Evolutionary conservation across 805 yeast species (phyloP), one percentile per base, ranked within the genome.

Genomic region (Cyberlindnera mycetangii): DNA sequence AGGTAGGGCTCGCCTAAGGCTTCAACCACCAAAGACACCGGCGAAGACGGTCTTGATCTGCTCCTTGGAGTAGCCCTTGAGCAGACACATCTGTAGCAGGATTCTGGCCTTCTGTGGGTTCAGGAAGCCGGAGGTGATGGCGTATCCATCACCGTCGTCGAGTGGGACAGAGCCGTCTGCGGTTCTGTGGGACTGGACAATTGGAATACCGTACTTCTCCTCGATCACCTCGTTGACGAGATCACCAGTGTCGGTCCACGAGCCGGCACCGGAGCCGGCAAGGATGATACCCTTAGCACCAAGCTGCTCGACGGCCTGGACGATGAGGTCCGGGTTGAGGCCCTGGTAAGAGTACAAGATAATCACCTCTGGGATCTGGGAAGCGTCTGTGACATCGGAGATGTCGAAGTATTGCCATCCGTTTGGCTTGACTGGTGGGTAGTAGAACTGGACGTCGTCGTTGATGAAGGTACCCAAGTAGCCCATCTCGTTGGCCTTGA

Each of bases 231-330:
- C 60, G 53, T 75, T 76, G 8, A 79, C 74, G 5, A 53, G 57
- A 8, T 68, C 71, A 19, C 79, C 72, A 61, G 80, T 59, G 28
- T 27, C 25, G 7, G 59, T 54, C 58, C 58, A 53, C 4, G 84
- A 76, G 1, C 88, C 87, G 1, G 87, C 85, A 21, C 88, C 88
- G 76, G 80, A 72, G 5, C 85, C 79, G 0, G 87, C 88, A 40
- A 81, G 66, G 4, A 82, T 76, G 20, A 82, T 60, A 14, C 86
- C 88, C 33, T 70, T 67, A 25, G 74, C 74, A 16, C 64, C 61
- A 39, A 75, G 49, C 3, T 69, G 62, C 27, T 68, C 69, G 14
- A 75, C 68, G 0, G 76, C 70, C 25, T 75, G 49, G n/a, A 65
- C 67, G 10, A 79, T 63, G 15, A 81, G 52, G 28, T 69, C 67